These are phyloP conservation scores for Bigelowiella natans DNA, from an alignment of 78 protist genomes.

Conservation along the genomic window DNA sequence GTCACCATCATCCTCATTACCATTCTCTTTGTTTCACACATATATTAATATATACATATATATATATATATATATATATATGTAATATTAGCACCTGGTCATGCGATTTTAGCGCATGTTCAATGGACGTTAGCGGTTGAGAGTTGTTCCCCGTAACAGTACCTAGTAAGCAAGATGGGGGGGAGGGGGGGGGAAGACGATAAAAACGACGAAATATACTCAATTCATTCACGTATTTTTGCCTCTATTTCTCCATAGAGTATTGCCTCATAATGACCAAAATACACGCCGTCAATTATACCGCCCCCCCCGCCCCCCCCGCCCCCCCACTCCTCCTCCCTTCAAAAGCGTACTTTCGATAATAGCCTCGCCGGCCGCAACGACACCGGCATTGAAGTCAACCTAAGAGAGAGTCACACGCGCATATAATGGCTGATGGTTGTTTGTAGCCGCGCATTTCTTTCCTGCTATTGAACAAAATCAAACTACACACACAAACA, in stretches of 20 bases:
- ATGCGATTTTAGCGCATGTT: background rate
- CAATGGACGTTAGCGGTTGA: background rate
- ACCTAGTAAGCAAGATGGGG: too few relatives aligned
- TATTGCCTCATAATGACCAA: background rate
- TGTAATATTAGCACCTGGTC: background rate
- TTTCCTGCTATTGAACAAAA: too few relatives aligned
- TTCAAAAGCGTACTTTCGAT: background rate
- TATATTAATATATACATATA: background rate
- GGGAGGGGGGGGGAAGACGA: too few relatives aligned
- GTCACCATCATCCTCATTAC: background rate
- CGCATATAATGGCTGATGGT: too few relatives aligned
- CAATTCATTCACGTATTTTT: background rate
- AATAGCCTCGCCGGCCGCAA: constrained; percentile 28
- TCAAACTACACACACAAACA: too few relatives aligned
- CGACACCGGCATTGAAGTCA: constrained; percentile 24
- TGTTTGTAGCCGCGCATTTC: too few relatives aligned
- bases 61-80: background rate
- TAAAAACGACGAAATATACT: too few relatives aligned
- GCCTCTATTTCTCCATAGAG: background rate
- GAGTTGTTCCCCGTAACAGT: constrained; percentile 26
- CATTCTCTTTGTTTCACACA: background rate
- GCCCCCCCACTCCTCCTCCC: too few relatives aligned
- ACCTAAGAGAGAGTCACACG: too few relatives aligned
- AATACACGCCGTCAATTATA: too few relatives aligned
- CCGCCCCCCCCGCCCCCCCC: too few relatives aligned